Evolutionary conservation across 139 green algal species (phyloP).

Genomic region (Eudorina sp.): DNA sequence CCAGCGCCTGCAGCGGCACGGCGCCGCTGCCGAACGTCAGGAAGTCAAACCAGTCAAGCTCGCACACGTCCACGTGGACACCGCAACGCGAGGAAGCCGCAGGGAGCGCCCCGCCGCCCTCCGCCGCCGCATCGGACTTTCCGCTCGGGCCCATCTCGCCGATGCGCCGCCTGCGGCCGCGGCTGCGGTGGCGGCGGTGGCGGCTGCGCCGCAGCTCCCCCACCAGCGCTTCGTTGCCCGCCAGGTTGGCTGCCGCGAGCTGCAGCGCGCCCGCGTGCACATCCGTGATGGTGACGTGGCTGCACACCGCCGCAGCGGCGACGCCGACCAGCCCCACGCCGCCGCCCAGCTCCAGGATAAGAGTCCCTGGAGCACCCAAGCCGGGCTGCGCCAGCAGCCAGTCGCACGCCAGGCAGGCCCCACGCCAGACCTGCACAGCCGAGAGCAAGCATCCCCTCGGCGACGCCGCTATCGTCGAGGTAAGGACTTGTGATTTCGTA

Average conservation of each 20-base stretch:
- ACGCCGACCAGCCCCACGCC: slow-evolving; percentile 25
- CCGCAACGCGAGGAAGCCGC: too few species aligned
- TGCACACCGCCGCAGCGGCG: neutral
- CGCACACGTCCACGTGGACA: neutral
- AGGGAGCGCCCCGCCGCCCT: neutral
- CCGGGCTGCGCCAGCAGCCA: slow-evolving; percentile 30
- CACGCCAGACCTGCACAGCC: slow-evolving; percentile 46
- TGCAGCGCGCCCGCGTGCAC: neutral
- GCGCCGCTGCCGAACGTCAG: neutral
- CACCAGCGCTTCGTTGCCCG: neutral
- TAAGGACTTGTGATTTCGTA: too few species aligned
- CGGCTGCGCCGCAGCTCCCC: neutral
- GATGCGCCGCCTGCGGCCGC: neutral
- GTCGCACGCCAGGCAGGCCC: slow-evolving; percentile 30
- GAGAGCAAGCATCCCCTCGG: too few species aligned
- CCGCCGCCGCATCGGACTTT: neutral
- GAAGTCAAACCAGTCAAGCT: slow-evolving; percentile 44
- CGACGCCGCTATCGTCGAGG: too few species aligned
- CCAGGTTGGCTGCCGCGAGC: slow-evolving; percentile 12
- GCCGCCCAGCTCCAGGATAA: slow-evolving; percentile 42
- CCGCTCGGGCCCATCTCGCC: neutral
- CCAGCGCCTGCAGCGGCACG: too few species aligned
- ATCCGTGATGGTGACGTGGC: neutral
- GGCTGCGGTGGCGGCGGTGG: neutral
- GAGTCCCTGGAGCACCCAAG: neutral